Conservation (phyloP, 202 grass and related monocot genomes). For the Miscanthus sacchariflorus region DNA sequence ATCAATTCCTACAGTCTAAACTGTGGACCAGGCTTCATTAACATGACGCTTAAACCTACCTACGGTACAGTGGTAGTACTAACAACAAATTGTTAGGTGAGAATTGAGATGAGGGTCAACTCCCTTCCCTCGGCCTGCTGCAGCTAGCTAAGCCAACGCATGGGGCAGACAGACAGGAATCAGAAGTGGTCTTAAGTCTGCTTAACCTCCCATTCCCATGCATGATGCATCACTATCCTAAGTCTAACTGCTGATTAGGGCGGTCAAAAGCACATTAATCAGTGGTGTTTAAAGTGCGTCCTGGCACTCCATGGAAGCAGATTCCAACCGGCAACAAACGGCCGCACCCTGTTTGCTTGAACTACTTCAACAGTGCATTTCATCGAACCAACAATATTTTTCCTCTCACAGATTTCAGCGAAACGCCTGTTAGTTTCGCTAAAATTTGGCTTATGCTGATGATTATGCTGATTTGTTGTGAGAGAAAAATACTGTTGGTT, state of each 20-base stretch:
- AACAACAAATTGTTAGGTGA: background rate
- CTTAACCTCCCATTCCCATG: background rate
- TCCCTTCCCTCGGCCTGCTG: background rate
- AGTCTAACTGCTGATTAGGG: conserved; percentile 23
- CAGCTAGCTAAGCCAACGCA: background rate
- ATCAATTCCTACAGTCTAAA: background rate
- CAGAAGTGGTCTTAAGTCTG: background rate
- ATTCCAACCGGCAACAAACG: too few species aligned
- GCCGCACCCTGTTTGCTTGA: too few species aligned
- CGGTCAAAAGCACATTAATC: background rate
- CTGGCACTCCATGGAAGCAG: background rate
- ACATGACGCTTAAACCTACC: background rate
- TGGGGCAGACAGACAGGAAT: background rate
- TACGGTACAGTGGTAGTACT: background rate
- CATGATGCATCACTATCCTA: background rate
- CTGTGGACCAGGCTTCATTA: background rate
- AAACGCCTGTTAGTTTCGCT: too few species aligned
- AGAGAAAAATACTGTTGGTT: too few species aligned
- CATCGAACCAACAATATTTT: too few species aligned
- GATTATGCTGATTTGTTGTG: too few species aligned
- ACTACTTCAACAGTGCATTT: too few species aligned
- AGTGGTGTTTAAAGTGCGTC: background rate
- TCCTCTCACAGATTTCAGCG: too few species aligned
- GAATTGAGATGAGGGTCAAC: background rate
- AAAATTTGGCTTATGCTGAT: too few species aligned